These are phyloP conservation scores for Chlorella sp. DNA, from an alignment of 139 green algal species.

Conservation along the genomic window DNA sequence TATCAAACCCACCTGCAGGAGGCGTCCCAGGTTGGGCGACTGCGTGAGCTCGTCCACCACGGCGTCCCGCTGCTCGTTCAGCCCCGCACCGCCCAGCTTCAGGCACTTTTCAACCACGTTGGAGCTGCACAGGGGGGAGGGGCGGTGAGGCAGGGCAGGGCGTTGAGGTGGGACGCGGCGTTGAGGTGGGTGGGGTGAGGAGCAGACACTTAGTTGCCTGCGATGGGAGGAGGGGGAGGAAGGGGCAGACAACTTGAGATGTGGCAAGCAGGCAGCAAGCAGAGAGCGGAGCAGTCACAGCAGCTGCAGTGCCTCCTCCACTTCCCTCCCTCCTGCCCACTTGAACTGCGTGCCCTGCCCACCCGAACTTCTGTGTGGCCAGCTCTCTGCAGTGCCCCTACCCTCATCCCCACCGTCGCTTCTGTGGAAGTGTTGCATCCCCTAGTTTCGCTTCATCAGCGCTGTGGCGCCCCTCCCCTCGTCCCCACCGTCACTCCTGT, in stretches of 20 bases:
- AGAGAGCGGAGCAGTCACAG: no score
- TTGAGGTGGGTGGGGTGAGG: not conserved
- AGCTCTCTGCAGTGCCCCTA: constrained; percentile 91
- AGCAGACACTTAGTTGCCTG: no score
- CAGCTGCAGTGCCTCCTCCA: no score
- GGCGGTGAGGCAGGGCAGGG: not conserved
- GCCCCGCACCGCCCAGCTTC: constrained; percentile 82
- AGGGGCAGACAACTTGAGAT: no score
- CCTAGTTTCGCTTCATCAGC: no score
- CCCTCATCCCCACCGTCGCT: constrained; percentile 76
- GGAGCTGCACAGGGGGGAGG: constrained; percentile 50
- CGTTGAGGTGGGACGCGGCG: not conserved
- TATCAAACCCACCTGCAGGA: constrained; percentile 72
- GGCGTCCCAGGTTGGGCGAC: constrained; percentile 74
- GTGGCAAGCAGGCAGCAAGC: no score
- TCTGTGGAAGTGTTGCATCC: constrained; percentile 94
- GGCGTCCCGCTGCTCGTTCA: constrained; percentile 76
- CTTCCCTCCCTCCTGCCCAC: no score
- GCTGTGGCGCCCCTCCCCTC: no score
- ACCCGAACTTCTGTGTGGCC: constrained; percentile 95
- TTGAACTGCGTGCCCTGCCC: no score
- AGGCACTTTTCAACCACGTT: constrained; percentile 99
- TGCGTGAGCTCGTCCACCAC: constrained; percentile 90
- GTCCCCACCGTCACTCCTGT: no score
- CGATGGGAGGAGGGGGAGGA: no score